Percentiles rank a stretch among this genome's conserved stretches.
phyloP scores from a whole-genome alignment of 2,329 filamentous ascomycete genomes.

The Paecilomyces formosus region DNA sequence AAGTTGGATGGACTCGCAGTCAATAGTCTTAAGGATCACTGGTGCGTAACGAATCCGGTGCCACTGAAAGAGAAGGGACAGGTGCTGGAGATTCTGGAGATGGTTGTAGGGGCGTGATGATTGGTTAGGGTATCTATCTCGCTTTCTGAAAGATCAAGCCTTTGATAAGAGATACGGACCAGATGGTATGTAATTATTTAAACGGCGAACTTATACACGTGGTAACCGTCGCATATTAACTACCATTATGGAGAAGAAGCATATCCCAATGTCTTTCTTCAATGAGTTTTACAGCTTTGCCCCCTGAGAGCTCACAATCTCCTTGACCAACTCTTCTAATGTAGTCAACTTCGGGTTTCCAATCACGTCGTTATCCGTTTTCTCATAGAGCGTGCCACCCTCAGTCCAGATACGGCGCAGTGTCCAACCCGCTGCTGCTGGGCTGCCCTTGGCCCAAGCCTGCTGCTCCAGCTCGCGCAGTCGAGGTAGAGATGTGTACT shows the following conservation, averaged over 20 bases:
- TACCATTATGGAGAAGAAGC: too few species aligned
- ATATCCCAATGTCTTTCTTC: too few species aligned
- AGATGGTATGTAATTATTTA: too few species aligned
- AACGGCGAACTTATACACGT: too few species aligned
- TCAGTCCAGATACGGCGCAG: conserved; percentile 65
- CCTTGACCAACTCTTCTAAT: conserved; percentile 41
- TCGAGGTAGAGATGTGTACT: conserved; percentile 46
- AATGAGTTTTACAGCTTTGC: not conserved
- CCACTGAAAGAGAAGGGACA: conserved; percentile 40
- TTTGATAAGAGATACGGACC: too few species aligned
- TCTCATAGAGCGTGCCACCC: conserved; percentile 63
- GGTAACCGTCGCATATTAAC: too few species aligned
- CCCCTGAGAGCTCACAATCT: conserved; percentile 1
- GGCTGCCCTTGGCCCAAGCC: conserved; percentile 48
- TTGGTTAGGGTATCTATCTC: too few species aligned
- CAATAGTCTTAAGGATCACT: conserved; percentile 45
- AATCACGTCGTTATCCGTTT: conserved; percentile 58
- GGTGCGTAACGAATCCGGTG: conserved; percentile 45
- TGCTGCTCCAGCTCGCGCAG: conserved; percentile 52
- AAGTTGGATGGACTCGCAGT: conserved; percentile 42
- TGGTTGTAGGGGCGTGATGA: conserved; percentile 18
- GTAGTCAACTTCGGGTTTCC: conserved; percentile 48
- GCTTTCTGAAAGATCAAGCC: too few species aligned
- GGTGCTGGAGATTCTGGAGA: conserved; percentile 46
- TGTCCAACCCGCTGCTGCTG: conserved; percentile 50